Conservation (phyloP, 1,284 basidiomycete genomes). For the Cutaneotrichosporon sp. region DNA sequence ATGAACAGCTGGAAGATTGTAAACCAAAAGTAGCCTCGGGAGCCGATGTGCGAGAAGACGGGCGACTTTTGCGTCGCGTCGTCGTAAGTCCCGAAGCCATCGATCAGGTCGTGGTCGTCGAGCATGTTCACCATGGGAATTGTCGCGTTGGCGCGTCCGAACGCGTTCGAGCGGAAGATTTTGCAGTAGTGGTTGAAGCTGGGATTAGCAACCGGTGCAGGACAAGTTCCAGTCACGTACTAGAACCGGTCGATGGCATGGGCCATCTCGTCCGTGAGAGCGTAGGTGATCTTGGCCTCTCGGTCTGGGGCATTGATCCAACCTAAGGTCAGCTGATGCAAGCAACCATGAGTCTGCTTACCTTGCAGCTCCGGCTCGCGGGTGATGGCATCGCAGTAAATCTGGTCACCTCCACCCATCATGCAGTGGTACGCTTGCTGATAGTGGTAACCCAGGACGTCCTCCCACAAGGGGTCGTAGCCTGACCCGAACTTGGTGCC, state of each 20-base stretch:
- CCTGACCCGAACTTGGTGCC: conserved; percentile 54
- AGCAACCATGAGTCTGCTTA: no score
- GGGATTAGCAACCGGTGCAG: neutral
- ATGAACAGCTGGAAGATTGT: conserved; percentile 88
- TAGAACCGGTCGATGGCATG: conserved; percentile 72
- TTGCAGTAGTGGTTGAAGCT: conserved; percentile 85
- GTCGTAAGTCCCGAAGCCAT: conserved; percentile 79
- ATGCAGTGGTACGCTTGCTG: conserved; percentile 73
- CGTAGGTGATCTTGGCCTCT: conserved; percentile 60
- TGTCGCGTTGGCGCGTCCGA: conserved; percentile 80
- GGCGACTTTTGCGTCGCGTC: conserved; percentile 73
- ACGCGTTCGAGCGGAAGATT: conserved; percentile 79
- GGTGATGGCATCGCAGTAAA: conserved; percentile 51
- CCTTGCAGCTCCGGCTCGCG: conserved; percentile 52
- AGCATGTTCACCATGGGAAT: conserved; percentile 69
- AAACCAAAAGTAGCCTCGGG: conserved; percentile 79
- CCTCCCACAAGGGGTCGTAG: conserved; percentile 89
- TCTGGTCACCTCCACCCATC: conserved; percentile 51
- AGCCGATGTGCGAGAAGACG: conserved; percentile 64
- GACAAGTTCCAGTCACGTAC: conserved; percentile 16
- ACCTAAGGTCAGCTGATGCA: conserved; percentile 54
- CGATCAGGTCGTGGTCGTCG: conserved; percentile 64
- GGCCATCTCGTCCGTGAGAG: conserved; percentile 67
- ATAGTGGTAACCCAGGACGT: conserved; percentile 75
- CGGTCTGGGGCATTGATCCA: conserved; percentile 71